Conservation (phyloP, 169 alveolate species). For the Cryptosporidium ryanae region DNA sequence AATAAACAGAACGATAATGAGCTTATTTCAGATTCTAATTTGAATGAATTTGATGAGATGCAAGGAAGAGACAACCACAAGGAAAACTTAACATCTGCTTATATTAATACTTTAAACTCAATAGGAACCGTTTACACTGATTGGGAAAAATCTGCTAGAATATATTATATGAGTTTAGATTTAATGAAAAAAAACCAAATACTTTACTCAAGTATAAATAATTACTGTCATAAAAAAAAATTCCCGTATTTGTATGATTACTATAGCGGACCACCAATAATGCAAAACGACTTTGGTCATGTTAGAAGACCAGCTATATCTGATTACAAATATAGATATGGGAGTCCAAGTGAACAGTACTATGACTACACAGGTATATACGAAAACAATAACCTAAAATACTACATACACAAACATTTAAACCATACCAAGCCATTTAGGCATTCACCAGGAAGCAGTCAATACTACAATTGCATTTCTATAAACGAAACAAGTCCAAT, state of each 20-base stretch:
- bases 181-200: constrained; percentile 66
- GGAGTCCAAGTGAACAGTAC: constrained; percentile 55
- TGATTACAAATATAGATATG: constrained; percentile 55
- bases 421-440: constrained; percentile 54
- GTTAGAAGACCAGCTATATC: constrained; percentile 67
- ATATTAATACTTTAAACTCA: background rate
- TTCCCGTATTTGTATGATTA: constrained; percentile 42
- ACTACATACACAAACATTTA: constrained; percentile 29
- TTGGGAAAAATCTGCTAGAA: constrained; percentile 62
- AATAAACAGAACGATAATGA: no score
- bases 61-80: background rate
- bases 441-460: constrained; percentile 42
- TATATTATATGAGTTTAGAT: constrained; percentile 33
- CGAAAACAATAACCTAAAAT: constrained; percentile 12
- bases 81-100: background rate
- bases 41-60: no score
- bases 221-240: constrained; percentile 5
- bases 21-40: no score
- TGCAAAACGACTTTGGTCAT: constrained; percentile 41
- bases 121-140: constrained; percentile 5
- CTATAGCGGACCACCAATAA: constrained; percentile 26
- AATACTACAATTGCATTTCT: constrained; percentile 30
- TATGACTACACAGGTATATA: constrained; percentile 42
- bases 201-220: constrained; percentile 48
- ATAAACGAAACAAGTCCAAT: constrained; percentile 50